Percentiles rank a stretch among this genome's conserved stretches.
phyloP scores from a whole-genome alignment of 805 yeast species.

The Ogataea salicorniae region DNA sequence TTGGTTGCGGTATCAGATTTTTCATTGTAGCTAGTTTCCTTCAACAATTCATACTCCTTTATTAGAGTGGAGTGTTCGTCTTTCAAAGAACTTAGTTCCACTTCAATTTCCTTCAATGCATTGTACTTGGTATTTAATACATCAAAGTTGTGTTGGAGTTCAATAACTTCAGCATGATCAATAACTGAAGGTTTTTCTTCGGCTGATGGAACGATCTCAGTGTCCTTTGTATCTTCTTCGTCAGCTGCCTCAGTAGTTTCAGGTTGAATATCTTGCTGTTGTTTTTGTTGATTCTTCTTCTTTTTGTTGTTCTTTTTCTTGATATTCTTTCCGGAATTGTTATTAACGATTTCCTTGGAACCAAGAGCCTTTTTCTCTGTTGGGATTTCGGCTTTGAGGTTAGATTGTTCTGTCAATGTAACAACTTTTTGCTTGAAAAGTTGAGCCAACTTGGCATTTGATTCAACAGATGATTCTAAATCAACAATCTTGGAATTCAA shows the following conservation, averaged over 20 bases:
- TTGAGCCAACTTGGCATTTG: conserved; percentile 18
- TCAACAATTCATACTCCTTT: conserved; percentile 1
- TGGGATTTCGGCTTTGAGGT: neutral
- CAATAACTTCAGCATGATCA: conserved; percentile 18
- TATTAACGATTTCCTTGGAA: neutral
- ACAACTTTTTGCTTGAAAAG: conserved; percentile 25
- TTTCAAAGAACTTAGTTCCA: conserved; percentile 5
- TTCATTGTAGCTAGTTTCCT: neutral
- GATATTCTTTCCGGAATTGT: conserved; percentile 6
- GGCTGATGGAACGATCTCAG: conserved; percentile 9
- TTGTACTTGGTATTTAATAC: conserved; percentile 8
- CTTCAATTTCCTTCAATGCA: conserved; percentile 1
- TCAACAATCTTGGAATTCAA: neutral
- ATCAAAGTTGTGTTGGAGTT: conserved; percentile 22
- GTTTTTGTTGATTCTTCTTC: conserved; percentile 11
- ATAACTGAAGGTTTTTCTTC: conserved; percentile 2
- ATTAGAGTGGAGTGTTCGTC: conserved; percentile 1
- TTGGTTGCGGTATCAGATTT: conserved; percentile 1
- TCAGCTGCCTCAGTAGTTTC: conserved; percentile 15
- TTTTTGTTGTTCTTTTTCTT: conserved; percentile 18
- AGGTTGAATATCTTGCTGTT: neutral
- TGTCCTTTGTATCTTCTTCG: conserved; percentile 17
- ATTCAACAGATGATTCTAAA: conserved; percentile 15
- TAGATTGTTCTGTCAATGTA: conserved; percentile 16
- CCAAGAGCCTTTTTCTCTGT: neutral